Evolutionary conservation across 1,284 basidiomycete genomes (phyloP), one percentile per base, ranked within the genome.

Genomic region (Megacollybia platyphylla): DNA sequence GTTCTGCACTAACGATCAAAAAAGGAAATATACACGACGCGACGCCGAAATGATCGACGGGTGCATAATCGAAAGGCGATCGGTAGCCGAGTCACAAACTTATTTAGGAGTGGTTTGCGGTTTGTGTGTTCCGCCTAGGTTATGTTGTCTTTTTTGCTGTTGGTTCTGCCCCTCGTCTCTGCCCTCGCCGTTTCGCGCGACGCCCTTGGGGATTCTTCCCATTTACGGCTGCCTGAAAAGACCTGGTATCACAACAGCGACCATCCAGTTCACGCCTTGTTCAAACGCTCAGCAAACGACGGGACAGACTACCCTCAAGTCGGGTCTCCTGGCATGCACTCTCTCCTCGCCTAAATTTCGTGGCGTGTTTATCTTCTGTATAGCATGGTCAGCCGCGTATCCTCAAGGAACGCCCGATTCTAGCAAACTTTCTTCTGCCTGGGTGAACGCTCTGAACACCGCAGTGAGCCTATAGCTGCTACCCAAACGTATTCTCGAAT

Each of bases 371-470:
- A 24, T 24, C 5, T n/a, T 26, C 5, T 38, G 31, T 15, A 26
- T 50, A 85, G 82, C 64, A 37, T 86, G 82, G 82, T 52, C 64
- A 8, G 63, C 65, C 7, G 64, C 63, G 2, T 85, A 69, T 55
- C 79, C 79, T 13, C 27, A 43, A 6, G 50, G 49, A 27, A 53
- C 59, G n/a, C 69, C 71, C 13, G 65, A 73, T 53, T 52, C 65
- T 2, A 53, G 55, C 17, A 48, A 57, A 10, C 65, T 81, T 46
- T 81, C 86, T 7, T 53, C 65, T 44, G 62, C 59, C 36, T 91
- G 88, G 87, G 57, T 72, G 28, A 66, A 75, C 55, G 82, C 84
- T 6, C 66, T 87, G 51, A 65, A 72, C 45, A 64, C 63, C 5
- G 85, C 83, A 34, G 30, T 24, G 20, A 24, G 20, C 2, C 20